Percentiles rank a stretch among this genome's conserved stretches.
Evolutionary conservation across 78 protist species (phyloP).

Genomic region (Pelomyxa schiedti): DNA sequence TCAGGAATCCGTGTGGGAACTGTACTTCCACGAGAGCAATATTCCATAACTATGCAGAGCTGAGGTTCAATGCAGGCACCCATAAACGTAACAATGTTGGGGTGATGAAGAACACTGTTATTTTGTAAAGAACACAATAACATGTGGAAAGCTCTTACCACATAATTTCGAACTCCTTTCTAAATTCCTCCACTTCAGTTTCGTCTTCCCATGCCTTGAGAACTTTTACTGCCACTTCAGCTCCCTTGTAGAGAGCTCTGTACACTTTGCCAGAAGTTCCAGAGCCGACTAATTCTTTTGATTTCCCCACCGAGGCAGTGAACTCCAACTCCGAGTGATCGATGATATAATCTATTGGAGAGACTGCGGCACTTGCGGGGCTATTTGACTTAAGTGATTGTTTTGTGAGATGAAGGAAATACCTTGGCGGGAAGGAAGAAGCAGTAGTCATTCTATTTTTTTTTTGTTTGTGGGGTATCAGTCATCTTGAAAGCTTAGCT

Average conservation of each 20-base stretch:
- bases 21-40: too few relatives aligned
- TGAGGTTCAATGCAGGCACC: conserved; percentile 59
- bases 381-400: too few relatives aligned
- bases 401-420: too few relatives aligned
- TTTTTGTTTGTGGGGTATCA: too few relatives aligned
- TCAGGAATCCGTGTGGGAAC: too few relatives aligned
- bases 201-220: conserved; percentile 24
- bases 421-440: too few relatives aligned
- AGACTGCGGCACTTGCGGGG: too few relatives aligned
- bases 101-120: conserved; percentile 30
- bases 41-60: conserved; percentile 58
- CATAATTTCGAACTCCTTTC: conserved; percentile 51
- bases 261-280: conserved; percentile 54
- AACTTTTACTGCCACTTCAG: conserved; percentile 53
- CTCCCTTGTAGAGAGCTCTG: conserved; percentile 40
- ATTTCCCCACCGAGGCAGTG: conserved; percentile 38
- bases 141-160: too few relatives aligned
- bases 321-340: conserved; percentile 26
- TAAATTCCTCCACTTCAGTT: conserved; percentile 26
- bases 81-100: conserved; percentile 41
- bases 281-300: conserved; percentile 37
- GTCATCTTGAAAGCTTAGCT: too few relatives aligned
- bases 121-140: too few relatives aligned
- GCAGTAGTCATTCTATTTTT: too few relatives aligned
- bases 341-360: conserved; percentile 19